phyloP scores from a whole-genome alignment of 139 green algal genomes.

The Chlamydomonas urium region DNA sequence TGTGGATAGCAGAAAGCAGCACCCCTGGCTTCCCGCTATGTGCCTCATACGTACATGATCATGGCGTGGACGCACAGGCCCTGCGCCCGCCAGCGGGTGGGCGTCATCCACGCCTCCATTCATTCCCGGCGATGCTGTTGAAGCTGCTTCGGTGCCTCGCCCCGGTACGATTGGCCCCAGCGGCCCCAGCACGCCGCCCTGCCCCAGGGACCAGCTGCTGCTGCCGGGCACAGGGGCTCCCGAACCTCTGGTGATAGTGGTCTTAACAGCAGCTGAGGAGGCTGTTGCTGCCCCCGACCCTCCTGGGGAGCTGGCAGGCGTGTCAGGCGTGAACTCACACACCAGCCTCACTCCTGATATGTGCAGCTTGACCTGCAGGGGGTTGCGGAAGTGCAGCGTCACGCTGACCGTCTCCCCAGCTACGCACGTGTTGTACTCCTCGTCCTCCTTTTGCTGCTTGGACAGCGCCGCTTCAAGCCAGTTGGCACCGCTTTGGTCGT shows the following conservation, averaged over 20 bases:
- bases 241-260: too few relatives aligned
- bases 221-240: too few relatives aligned
- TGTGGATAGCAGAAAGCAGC: too few relatives aligned
- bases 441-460: conserved; percentile 23
- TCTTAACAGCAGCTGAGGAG: too few relatives aligned
- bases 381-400: conserved; percentile 73
- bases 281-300: too few relatives aligned
- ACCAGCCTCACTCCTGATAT: conserved; percentile 51
- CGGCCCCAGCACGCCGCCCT: too few relatives aligned
- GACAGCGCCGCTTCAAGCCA: not conserved
- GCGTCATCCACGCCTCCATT: not conserved
- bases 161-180: too few relatives aligned
- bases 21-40: not conserved
- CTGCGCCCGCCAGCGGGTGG: not conserved
- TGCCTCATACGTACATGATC: not conserved
- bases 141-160: not conserved
- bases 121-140: not conserved
- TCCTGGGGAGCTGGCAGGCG: not conserved
- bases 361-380: conserved; percentile 60
- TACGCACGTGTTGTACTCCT: conserved; percentile 45
- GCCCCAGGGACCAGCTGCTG: too few relatives aligned
- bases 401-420: conserved; percentile 71
- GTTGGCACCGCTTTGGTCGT: not conserved
- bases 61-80: not conserved
- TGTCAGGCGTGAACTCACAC: conserved; percentile 47